These are phyloP conservation scores for Paramecium bursaria DNA, from an alignment of 73 alveolate species.

Conservation along the genomic window DNA sequence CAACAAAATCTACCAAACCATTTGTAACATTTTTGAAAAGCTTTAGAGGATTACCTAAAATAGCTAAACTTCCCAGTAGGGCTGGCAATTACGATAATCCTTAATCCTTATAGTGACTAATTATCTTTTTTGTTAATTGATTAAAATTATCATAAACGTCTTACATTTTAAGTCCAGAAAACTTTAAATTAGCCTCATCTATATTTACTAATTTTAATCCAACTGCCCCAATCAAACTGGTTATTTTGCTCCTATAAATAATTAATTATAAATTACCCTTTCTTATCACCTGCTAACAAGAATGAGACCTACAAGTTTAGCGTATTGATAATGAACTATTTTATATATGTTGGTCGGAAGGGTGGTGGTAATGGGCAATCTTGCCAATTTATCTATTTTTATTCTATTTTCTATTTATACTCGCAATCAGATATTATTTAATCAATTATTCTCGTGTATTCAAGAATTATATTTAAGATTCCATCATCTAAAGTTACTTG, in stretches of 20 bases:
- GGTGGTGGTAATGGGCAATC: conserved; percentile 49
- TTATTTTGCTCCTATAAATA: too few species aligned
- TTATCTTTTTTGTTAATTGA: conserved; percentile 67
- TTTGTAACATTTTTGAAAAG: conserved; percentile 89
- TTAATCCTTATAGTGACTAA: conserved; percentile 70
- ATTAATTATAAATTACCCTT: conserved; percentile 46
- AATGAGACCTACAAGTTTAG: conserved; percentile 24
- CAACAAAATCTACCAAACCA: conserved; percentile 95
- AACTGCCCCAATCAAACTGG: conserved; percentile 64
- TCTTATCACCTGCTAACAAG: conserved; percentile 2
- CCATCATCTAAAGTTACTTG: too few species aligned
- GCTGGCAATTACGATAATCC: conserved; percentile 73
- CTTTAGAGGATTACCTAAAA: conserved; percentile 95
- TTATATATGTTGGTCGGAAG: conserved; percentile 58
- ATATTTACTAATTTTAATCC: conserved; percentile 84
- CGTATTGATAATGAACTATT: conserved; percentile 41
- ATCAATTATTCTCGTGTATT: too few species aligned
- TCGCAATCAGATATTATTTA: too few species aligned
- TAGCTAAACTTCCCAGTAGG: conserved; percentile 89
- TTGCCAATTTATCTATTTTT: conserved; percentile 51
- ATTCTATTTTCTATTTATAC: conserved; percentile 2
- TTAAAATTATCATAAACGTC: conserved; percentile 77
- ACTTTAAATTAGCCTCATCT: conserved; percentile 86
- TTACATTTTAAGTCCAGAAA: conserved; percentile 70
- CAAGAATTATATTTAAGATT: too few species aligned